phyloP scores from a whole-genome alignment of 805 yeast species.

The Lachancea waltii region DNA sequence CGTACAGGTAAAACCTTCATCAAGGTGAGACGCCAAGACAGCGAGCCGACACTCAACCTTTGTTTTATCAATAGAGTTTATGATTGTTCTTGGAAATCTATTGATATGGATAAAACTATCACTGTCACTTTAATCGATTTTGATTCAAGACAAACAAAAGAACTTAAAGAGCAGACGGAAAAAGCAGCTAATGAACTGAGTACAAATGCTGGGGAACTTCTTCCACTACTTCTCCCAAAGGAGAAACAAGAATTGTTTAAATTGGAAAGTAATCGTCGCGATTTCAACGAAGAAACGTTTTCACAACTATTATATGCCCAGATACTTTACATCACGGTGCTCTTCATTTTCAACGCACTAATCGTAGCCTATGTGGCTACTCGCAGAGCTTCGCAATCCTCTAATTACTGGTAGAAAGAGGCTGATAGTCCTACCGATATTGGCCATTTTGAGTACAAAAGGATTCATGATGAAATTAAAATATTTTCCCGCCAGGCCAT shows the following conservation, averaged over 20 bases:
- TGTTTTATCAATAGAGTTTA: conserved; percentile 29
- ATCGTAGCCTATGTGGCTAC: not conserved
- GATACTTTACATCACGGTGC: not conserved
- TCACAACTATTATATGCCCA: not conserved
- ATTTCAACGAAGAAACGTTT: conserved; percentile 14
- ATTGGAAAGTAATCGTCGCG: conserved; percentile 15
- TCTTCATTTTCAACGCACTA: not conserved
- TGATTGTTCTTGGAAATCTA: conserved; percentile 34
- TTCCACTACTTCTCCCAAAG: conserved; percentile 7
- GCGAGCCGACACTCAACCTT: conserved; percentile 14
- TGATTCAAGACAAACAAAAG: not conserved
- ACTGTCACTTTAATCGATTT: conserved; percentile 12
- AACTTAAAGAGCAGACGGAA: conserved; percentile 1
- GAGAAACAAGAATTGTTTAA: conserved; percentile 10
- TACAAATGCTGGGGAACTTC: conserved; percentile 7
- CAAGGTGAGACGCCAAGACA: conserved; percentile 9
- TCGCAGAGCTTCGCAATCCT: not conserved
- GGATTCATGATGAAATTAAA: not conserved
- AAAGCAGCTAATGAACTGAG: conserved; percentile 3
- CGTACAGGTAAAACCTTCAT: conserved; percentile 15
- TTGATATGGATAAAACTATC: conserved; percentile 21
- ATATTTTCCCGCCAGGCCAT: not conserved
- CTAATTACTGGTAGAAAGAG: too few relatives aligned
- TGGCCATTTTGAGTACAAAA: conserved; percentile 5
- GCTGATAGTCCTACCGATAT: too few relatives aligned